A percentile compares a stretch with the other conserved stretches of the same genome.
Conservation (phyloP, 257 asterid species). For the Capsicum rhomboideum region DNA sequence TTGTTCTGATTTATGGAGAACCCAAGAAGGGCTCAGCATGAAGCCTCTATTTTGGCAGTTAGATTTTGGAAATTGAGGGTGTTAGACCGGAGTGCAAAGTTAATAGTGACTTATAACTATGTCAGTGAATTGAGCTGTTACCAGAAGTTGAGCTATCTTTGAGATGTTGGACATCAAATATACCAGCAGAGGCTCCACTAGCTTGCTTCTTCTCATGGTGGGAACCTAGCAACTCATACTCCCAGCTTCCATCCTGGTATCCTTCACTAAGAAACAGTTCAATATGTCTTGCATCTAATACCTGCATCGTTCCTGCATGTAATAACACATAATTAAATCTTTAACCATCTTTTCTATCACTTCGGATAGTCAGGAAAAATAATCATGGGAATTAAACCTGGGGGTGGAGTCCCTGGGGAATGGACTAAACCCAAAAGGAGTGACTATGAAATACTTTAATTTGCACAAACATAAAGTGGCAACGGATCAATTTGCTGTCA, state of each 20-base stretch:
- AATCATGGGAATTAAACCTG: background rate
- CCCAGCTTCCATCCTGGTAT: slow-evolving; percentile 71
- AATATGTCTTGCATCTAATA: slow-evolving; percentile 85
- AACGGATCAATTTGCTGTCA: background rate
- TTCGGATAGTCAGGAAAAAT: background rate
- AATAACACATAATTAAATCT: background rate
- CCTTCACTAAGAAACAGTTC: slow-evolving; percentile 72
- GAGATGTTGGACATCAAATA: slow-evolving; percentile 70
- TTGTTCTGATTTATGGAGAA: background rate
- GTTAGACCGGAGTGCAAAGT: background rate
- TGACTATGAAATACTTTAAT: background rate
- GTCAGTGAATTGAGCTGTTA: slow-evolving; percentile 13
- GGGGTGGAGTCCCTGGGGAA: background rate
- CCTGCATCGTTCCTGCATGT: slow-evolving; percentile 90
- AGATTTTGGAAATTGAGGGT: background rate
- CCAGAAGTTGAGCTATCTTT: slow-evolving; percentile 64
- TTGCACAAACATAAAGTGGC: background rate
- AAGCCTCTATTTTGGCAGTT: background rate
- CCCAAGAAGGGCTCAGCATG: background rate
- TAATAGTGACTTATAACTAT: background rate
- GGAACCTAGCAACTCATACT: slow-evolving; percentile 53
- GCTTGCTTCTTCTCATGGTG: slow-evolving; percentile 46
- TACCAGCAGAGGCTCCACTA: slow-evolving; percentile 71
- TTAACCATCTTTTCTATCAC: background rate
- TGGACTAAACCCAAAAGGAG: background rate